Conservation (phyloP, 2,329 filamentous ascomycete genomes). For the Trichoderma koningii region DNA sequence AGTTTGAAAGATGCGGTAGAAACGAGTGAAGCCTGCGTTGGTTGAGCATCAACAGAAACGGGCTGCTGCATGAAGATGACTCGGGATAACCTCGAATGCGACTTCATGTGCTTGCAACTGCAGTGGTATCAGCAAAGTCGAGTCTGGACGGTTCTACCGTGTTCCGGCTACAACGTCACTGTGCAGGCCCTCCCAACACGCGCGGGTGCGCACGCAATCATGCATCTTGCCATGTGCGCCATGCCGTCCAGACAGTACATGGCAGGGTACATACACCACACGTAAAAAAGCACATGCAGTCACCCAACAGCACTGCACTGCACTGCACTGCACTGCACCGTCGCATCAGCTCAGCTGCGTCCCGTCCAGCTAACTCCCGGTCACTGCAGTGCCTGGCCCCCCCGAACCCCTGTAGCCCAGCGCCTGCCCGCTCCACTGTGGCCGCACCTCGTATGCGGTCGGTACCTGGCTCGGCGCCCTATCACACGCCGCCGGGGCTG, state of each 20-base stretch:
- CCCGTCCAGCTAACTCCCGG: neutral
- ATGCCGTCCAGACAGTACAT: neutral
- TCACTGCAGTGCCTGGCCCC: neutral
- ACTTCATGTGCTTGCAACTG: no score
- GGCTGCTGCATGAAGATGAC: neutral
- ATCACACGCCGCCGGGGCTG: neutral
- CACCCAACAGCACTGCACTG: no score
- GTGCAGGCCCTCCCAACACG: neutral
- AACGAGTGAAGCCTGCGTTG: no score
- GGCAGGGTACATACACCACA: no score
- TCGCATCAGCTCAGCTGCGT: no score
- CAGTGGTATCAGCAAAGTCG: neutral
- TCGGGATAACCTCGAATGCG: no score
- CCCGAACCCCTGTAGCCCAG: slow-evolving; percentile 16
- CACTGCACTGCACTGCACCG: no score
- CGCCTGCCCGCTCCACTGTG: slow-evolving; percentile 21
- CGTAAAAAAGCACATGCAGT: no score
- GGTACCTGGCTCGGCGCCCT: slow-evolving; percentile 14
- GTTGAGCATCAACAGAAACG: no score
- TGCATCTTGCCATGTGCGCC: slow-evolving; percentile 5
- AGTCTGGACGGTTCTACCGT: neutral
- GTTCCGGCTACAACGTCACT: neutral
- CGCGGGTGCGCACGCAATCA: neutral
- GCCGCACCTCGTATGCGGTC: slow-evolving; percentile 24
- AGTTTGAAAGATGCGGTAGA: no score